phyloP scores from a whole-genome alignment of 1,284 basidiomycete species.

The Baeospora myosura region DNA sequence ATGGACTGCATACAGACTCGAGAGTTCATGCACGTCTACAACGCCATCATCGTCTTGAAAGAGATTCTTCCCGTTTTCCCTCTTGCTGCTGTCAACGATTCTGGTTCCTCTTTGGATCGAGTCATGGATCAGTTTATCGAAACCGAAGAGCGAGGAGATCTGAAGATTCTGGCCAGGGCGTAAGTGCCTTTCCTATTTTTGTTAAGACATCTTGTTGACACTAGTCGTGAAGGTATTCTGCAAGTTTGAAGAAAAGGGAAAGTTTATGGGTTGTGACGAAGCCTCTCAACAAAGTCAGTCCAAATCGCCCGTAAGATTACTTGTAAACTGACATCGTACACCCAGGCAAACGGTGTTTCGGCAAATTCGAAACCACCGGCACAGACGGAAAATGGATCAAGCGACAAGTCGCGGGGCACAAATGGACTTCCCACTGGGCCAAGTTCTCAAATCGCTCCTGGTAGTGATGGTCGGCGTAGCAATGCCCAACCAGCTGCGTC shows the following conservation, averaged over 20 bases:
- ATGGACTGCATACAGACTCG: conserved; percentile 60
- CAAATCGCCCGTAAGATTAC: too few relatives aligned
- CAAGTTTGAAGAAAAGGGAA: conserved; percentile 65
- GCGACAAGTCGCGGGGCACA: neutral
- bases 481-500: conserved; percentile 25
- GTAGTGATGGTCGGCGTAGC: conserved; percentile 26
- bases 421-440: conserved; percentile 28
- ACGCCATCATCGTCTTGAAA: conserved; percentile 83
- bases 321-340: too few relatives aligned
- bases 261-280: conserved; percentile 47
- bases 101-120: conserved; percentile 52
- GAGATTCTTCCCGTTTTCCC: conserved; percentile 88
- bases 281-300: conserved; percentile 7
- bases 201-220: conserved; percentile 2
- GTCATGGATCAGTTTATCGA: conserved; percentile 66
- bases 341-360: too few relatives aligned
- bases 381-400: neutral
- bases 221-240: conserved; percentile 50
- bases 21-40: conserved; percentile 94
- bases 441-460: conserved; percentile 22
- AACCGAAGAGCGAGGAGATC: conserved; percentile 71
- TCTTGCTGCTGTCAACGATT: conserved; percentile 46
- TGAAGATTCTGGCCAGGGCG: conserved; percentile 77
- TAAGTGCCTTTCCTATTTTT: conserved; percentile 29
- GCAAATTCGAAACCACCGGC: too few relatives aligned